phyloP scores from a whole-genome alignment of 2,329 filamentous ascomycete species.

The Beauveria pseudobassiana region DNA sequence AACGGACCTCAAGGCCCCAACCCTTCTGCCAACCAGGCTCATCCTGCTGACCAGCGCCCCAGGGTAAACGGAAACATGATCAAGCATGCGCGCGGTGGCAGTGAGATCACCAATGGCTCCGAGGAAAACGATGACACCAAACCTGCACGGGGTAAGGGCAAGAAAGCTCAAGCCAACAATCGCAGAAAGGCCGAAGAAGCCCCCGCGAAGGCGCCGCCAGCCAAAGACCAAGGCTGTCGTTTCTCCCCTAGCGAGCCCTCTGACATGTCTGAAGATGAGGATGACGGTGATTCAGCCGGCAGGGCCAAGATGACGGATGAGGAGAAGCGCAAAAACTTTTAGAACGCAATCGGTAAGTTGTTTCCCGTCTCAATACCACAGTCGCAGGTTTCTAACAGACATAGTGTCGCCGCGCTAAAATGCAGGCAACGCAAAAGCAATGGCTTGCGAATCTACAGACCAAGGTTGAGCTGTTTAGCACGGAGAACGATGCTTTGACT shows the following conservation, averaged over 20 bases:
- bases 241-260: slow-evolving; percentile 15
- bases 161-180: slow-evolving; percentile 58
- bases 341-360: slow-evolving; percentile 80
- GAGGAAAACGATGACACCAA: slow-evolving; percentile 67
- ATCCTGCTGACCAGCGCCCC: slow-evolving; percentile 33
- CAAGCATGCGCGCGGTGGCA: slow-evolving; percentile 46
- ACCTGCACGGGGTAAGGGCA: slow-evolving; percentile 59
- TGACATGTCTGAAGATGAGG: slow-evolving; percentile 44
- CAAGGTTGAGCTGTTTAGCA: slow-evolving; percentile 89
- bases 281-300: slow-evolving; percentile 49
- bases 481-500: slow-evolving; percentile 82
- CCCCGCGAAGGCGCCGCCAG: slow-evolving; percentile 51
- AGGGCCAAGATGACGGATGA: slow-evolving; percentile 92
- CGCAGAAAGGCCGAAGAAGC: slow-evolving; percentile 72
- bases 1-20: slow-evolving; percentile 44
- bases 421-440: slow-evolving; percentile 98
- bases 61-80: slow-evolving; percentile 39
- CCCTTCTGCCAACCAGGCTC: slow-evolving; percentile 40
- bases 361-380: neutral
- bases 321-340: slow-evolving; percentile 98
- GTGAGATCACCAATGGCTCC: slow-evolving; percentile 63
- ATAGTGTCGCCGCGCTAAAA: slow-evolving; percentile 87
- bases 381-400: slow-evolving; percentile 17
- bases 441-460: slow-evolving; percentile 92
- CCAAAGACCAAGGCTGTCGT: slow-evolving; percentile 57